Evolutionary conservation across 805 yeast genomes (phyloP).

Genomic region (Cyberlindnera mississippiensis): DNA sequence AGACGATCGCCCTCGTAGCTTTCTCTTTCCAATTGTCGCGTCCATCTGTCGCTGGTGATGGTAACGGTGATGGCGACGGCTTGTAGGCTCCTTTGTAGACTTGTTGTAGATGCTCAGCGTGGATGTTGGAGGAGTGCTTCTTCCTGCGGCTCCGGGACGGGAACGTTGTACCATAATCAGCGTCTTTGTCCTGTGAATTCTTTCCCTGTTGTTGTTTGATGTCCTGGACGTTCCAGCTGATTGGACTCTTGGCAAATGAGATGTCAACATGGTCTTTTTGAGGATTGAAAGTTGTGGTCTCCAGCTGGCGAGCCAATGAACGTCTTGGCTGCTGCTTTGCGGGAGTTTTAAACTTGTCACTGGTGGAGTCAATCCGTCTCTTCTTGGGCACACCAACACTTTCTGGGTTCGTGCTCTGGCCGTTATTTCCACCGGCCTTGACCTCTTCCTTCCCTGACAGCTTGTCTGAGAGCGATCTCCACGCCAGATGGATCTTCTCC

Average conservation of each 20-base stretch:
- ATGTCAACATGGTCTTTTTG: constrained; percentile 15
- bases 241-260: constrained; percentile 21
- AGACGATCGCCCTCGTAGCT: too few relatives aligned
- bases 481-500: too few relatives aligned
- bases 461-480: too few relatives aligned
- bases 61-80: constrained; percentile 28
- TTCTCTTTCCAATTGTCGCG: too few relatives aligned
- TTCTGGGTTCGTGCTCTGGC: neutral
- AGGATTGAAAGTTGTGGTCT: constrained; percentile 12
- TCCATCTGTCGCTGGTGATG: neutral
- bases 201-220: neutral
- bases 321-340: constrained; percentile 13
- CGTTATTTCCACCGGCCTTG: neutral
- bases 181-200: neutral
- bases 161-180: constrained; percentile 37
- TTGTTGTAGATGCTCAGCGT: constrained; percentile 28
- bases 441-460: neutral
- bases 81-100: constrained; percentile 34
- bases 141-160: constrained; percentile 4
- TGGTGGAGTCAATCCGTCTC: neutral
- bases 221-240: constrained; percentile 20
- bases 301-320: constrained; percentile 1
- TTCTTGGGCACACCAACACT: constrained; percentile 5
- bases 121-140: constrained; percentile 4
- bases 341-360: constrained; percentile 6